phyloP scores from a whole-genome alignment of 768 basidiomycete species.

The Cystobasidium tubakii region DNA sequence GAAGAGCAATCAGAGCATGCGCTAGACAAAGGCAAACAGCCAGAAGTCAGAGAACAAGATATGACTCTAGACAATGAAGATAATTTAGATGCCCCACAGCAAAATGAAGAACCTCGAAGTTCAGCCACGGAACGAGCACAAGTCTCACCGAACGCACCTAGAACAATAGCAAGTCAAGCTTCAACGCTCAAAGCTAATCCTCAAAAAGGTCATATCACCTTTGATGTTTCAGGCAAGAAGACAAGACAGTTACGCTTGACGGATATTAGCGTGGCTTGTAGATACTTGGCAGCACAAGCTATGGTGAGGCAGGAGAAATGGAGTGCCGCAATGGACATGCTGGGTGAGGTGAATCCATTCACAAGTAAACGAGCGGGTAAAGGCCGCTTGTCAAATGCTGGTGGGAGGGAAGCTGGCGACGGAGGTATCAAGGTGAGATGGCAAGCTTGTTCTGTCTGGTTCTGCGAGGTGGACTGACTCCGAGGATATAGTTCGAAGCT shows the following conservation, averaged over 20 bases:
- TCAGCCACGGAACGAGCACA: slow-evolving; percentile 8
- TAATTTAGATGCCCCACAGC: neutral
- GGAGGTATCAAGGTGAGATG: slow-evolving; percentile 81
- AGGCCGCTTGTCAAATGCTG: slow-evolving; percentile 60
- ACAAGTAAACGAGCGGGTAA: slow-evolving; percentile 6
- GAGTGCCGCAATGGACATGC: slow-evolving; percentile 81
- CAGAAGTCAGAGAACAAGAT: neutral
- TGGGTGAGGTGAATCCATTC: slow-evolving; percentile 76
- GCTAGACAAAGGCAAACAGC: slow-evolving; percentile 23
- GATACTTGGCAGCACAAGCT: slow-evolving; percentile 94
- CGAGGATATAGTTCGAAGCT: slow-evolving; percentile 68
- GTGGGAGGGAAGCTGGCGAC: slow-evolving; percentile 68
- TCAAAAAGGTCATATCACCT: neutral
- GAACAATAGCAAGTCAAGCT: neutral
- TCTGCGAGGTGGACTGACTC: slow-evolving; percentile 23
- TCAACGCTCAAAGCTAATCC: neutral
- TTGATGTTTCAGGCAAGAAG: neutral
- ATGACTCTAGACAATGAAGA: neutral
- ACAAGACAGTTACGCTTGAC: slow-evolving; percentile 38
- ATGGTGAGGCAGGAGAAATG: slow-evolving; percentile 88
- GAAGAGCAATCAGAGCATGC: neutral
- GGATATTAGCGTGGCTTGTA: slow-evolving; percentile 62
- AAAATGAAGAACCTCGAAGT: slow-evolving; percentile 14
- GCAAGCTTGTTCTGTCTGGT: neutral
- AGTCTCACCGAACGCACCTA: slow-evolving; percentile 2